These are phyloP conservation scores for Aspergillus ochraceoroseus DNA, from an alignment of 2,329 filamentous ascomycete species.

Conservation along the genomic window DNA sequence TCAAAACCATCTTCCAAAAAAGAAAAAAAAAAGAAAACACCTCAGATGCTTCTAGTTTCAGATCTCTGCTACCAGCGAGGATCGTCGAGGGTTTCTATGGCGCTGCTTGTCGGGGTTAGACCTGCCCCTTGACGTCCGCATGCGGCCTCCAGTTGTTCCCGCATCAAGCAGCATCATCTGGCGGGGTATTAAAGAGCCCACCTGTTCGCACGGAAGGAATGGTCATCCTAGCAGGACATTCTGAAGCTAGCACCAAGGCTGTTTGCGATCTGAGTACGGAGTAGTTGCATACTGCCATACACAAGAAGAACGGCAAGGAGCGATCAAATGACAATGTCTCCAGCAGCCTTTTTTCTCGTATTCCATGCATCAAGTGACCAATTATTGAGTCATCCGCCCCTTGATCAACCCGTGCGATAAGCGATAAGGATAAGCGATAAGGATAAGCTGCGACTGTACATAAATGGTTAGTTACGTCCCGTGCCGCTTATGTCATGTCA, in stretches of 20 bases:
- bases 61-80: not conserved
- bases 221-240: not conserved
- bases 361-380: conserved; percentile 4
- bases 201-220: conserved; percentile 2
- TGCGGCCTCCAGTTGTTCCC: conserved; percentile 7
- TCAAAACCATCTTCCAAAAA: conserved; percentile 2
- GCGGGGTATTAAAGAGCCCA: not conserved
- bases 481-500: conserved; percentile 3
- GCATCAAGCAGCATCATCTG: not conserved
- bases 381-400: not conserved
- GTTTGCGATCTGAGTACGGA: not conserved
- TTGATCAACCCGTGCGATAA: not conserved
- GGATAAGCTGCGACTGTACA: no score
- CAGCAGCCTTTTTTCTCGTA: no score
- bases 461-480: no score
- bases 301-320: no score
- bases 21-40: no score
- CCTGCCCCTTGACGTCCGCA: conserved; percentile 2
- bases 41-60: not conserved
- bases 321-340: conserved; percentile 4
- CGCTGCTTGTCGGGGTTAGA: not conserved
- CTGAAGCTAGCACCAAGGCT: conserved; percentile 1
- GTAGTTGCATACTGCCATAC: no score
- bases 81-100: not conserved
- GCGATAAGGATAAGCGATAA: no score